Evolutionary conservation across 2,329 filamentous ascomycete genomes (phyloP).

Genomic region (Colletotrichum echinochloae): DNA sequence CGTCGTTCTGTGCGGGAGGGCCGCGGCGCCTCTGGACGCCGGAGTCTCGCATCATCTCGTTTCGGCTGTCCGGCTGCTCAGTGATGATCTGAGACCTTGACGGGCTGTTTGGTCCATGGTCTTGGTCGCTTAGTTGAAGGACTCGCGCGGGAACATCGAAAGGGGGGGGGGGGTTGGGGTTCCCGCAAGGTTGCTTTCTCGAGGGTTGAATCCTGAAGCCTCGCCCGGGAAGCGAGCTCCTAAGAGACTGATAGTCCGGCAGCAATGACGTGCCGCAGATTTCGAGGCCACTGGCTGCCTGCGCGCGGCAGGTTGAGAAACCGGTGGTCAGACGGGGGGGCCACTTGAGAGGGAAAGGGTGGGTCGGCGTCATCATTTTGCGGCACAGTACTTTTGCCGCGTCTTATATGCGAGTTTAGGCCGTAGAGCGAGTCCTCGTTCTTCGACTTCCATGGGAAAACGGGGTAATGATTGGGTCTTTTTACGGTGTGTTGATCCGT

Average conservation of each 20-base stretch:
- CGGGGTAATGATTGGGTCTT: neutral
- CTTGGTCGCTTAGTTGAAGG: neutral
- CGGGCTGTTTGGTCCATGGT: neutral
- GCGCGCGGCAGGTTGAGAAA: neutral
- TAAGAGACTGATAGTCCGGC: neutral
- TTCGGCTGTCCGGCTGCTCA: neutral
- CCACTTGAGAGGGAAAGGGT: neutral
- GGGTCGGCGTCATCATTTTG: neutral
- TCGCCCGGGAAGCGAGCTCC: no score
- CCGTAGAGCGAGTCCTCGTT: neutral
- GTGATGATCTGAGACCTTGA: neutral
- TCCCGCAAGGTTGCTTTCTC: neutral
- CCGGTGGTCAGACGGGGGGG: neutral
- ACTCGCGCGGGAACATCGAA: no score
- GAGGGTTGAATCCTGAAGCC: neutral
- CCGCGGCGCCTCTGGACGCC: neutral
- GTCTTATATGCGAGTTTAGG: neutral
- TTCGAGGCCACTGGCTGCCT: conserved; percentile 5
- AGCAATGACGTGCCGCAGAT: neutral
- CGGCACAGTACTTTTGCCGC: neutral
- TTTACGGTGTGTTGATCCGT: neutral
- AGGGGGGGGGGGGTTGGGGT: neutral
- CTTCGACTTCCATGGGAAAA: neutral
- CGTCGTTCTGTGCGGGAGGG: neutral
- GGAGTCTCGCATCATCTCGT: neutral